These are phyloP conservation scores for Pythium aquatile DNA, from an alignment of 352 stramenopile genomes.

Conservation along the genomic window DNA sequence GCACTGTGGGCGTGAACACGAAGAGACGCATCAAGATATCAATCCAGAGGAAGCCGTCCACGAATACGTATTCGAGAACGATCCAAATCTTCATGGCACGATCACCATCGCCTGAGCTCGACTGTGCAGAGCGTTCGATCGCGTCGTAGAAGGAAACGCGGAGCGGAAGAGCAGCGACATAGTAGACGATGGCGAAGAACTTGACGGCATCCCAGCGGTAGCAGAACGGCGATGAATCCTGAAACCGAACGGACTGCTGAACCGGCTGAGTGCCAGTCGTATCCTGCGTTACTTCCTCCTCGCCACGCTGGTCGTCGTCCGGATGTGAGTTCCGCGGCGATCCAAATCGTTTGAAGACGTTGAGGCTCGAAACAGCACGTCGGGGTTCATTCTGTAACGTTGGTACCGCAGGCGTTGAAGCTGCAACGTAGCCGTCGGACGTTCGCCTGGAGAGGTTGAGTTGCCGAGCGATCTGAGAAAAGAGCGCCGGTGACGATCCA, in stretches of 20 bases:
- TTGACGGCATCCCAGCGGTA: slow-evolving; percentile 34
- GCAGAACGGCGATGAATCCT: slow-evolving; percentile 25
- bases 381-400: background rate
- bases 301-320: background rate
- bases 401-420: slow-evolving; percentile 2
- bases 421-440: slow-evolving; percentile 13
- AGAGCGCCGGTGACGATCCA: slow-evolving; percentile 18
- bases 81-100: slow-evolving; percentile 27
- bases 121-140: slow-evolving; percentile 17
- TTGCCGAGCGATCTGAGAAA: slow-evolving; percentile 17
- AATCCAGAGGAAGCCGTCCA: slow-evolving; percentile 31
- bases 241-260: slow-evolving; percentile 8
- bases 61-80: slow-evolving; percentile 28
- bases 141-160: slow-evolving; percentile 34
- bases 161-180: slow-evolving; percentile 27
- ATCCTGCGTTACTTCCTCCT: background rate
- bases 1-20: slow-evolving; percentile 25
- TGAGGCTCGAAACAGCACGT: slow-evolving; percentile 1
- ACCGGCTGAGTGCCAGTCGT: background rate
- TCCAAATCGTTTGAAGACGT: slow-evolving; percentile 16
- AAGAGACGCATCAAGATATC: slow-evolving; percentile 30
- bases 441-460: background rate
- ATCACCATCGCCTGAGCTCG: slow-evolving; percentile 14
- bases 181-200: slow-evolving; percentile 31
- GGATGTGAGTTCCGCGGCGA: background rate